Conservation (phyloP, 1,284 basidiomycete genomes). For the Singerocomus rubriflavus region DNA sequence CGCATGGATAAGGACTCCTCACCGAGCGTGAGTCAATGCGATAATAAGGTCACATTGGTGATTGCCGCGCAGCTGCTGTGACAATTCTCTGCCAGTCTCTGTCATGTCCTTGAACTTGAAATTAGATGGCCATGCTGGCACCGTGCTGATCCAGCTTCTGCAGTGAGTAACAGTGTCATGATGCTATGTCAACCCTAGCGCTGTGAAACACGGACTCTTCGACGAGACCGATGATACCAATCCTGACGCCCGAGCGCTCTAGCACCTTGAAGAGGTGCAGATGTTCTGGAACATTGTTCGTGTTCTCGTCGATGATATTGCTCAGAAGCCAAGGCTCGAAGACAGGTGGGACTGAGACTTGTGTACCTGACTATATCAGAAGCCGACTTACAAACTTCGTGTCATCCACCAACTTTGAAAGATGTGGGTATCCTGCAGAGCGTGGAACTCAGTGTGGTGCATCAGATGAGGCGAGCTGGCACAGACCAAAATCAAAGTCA, state of each 20-base stretch:
- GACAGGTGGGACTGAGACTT: neutral
- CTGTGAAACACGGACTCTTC: conserved; percentile 50
- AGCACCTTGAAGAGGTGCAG: conserved; percentile 51
- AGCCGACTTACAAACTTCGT: conserved; percentile 52
- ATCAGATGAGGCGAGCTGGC: neutral
- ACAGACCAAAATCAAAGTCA: conserved; percentile 54
- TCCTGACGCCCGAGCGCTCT: conserved; percentile 55
- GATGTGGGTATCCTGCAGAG: conserved; percentile 70
- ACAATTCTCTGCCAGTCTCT: conserved; percentile 51
- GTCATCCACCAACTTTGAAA: conserved; percentile 67
- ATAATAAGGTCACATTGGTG: conserved; percentile 64
- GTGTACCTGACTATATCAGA: no score
- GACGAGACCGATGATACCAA: conserved; percentile 68
- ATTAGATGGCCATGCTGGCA: conserved; percentile 63
- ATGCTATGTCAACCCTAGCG: neutral
- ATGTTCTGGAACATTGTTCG: conserved; percentile 46
- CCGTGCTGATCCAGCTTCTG: conserved; percentile 69
- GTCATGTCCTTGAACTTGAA: conserved; percentile 60
- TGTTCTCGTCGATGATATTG: conserved; percentile 55
- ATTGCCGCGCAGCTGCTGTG: conserved; percentile 53
- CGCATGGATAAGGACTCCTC: conserved; percentile 4
- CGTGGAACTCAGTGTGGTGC: conserved; percentile 6
- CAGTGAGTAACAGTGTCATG: neutral
- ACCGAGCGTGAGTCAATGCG: conserved; percentile 67
- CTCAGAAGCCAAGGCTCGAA: conserved; percentile 55